Percentiles rank a stretch among this genome's conserved stretches.
Conservation (phyloP, 73 alveolate genomes). For the Stentor coeruleus region DNA sequence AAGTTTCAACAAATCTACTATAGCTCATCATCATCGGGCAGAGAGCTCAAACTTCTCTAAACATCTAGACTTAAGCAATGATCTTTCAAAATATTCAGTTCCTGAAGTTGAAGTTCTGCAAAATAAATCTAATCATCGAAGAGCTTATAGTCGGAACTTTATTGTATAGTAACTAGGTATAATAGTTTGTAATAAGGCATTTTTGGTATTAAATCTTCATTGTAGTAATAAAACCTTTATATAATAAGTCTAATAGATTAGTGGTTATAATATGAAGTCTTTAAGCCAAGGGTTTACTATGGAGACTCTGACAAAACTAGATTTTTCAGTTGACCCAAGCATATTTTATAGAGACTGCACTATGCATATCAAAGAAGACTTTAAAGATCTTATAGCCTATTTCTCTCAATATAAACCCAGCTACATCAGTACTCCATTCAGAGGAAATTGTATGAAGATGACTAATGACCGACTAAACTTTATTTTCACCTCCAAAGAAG, state of each 20-base stretch:
- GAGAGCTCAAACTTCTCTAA: background rate
- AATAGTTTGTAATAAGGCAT: too few species aligned
- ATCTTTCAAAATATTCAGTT: background rate
- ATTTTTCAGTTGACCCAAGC: too few species aligned
- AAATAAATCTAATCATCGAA: background rate
- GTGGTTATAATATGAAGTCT: too few species aligned
- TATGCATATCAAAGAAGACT: conserved; percentile 1
- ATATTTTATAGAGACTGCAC: too few species aligned
- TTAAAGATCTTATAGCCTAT: background rate
- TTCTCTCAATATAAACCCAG: background rate
- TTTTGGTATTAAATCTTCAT: too few species aligned
- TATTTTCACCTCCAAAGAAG: background rate
- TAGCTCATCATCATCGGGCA: background rate
- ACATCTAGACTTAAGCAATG: background rate
- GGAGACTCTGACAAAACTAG: too few species aligned
- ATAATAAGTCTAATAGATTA: too few species aligned
- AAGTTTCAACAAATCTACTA: background rate
- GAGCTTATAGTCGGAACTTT: too few species aligned
- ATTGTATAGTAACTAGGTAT: too few species aligned
- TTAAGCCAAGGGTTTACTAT: too few species aligned
- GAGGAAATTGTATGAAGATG: background rate
- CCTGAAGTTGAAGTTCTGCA: background rate
- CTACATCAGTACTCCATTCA: background rate
- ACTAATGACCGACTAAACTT: background rate
- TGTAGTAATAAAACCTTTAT: too few species aligned